Conservation (phyloP, 352 stramenopile genomes). For the Peronospora belbahrii region DNA sequence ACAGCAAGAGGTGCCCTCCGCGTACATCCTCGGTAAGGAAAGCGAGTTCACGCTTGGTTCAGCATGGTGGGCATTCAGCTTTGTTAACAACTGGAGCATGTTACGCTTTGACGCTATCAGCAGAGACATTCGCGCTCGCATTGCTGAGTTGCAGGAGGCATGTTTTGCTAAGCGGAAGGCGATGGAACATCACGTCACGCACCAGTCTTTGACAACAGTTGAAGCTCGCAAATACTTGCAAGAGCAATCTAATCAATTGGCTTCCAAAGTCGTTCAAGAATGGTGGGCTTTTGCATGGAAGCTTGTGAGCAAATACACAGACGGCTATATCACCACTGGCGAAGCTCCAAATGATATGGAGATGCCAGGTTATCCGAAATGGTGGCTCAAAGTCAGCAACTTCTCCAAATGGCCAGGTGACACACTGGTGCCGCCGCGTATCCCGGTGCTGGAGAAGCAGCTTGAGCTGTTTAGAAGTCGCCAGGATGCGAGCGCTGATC, state of each 20-base stretch:
- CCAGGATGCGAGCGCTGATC: conserved; percentile 14
- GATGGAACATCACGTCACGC: conserved; percentile 25
- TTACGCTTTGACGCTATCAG: conserved; percentile 76
- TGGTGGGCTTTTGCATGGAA: conserved; percentile 70
- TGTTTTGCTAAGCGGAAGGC: conserved; percentile 25
- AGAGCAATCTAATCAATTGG: conserved; percentile 44
- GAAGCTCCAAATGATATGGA: conserved; percentile 45
- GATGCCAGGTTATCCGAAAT: conserved; percentile 54
- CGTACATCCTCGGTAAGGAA: conserved; percentile 60
- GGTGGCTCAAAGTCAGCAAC: conserved; percentile 53
- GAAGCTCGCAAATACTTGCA: conserved; percentile 27
- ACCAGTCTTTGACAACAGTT: conserved; percentile 5
- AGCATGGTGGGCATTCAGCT: conserved; percentile 82
- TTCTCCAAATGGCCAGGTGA: conserved; percentile 64
- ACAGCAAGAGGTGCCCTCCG: conserved; percentile 38
- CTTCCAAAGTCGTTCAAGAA: conserved; percentile 39
- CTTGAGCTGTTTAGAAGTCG: conserved; percentile 29
- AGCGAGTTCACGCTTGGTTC: conserved; percentile 57
- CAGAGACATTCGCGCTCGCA: conserved; percentile 39
- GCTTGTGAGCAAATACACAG: conserved; percentile 65
- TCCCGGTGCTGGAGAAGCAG: conserved; percentile 33
- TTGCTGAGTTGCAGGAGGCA: conserved; percentile 32
- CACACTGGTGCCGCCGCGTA: conserved; percentile 37
- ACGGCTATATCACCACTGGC: conserved; percentile 67
- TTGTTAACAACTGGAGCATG: conserved; percentile 84